phyloP scores from a whole-genome alignment of 1,139 yeast species.

The Meyerozyma smithsonii region DNA sequence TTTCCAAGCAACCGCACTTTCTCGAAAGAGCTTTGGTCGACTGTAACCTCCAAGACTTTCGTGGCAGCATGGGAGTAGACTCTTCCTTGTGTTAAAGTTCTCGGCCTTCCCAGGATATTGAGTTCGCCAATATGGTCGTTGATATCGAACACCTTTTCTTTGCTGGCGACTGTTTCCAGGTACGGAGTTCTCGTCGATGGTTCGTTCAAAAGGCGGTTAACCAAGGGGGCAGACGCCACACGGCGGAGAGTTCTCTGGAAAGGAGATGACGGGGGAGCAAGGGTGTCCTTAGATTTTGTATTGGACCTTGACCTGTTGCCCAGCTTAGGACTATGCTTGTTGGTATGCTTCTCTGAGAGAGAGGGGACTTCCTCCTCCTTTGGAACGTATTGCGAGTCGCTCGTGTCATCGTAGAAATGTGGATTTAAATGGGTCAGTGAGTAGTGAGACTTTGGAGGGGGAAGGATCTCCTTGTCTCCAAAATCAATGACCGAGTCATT shows the following conservation, averaged over 20 bases:
- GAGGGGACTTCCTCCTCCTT: background rate
- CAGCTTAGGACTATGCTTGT: background rate
- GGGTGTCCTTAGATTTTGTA: slow-evolving; percentile 4
- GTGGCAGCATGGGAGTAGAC: slow-evolving; percentile 71
- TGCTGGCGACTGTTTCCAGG: slow-evolving; percentile 4
- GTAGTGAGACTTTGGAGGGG: slow-evolving; percentile 21
- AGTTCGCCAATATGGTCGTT: slow-evolving; percentile 54
- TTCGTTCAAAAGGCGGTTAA: slow-evolving; percentile 32
- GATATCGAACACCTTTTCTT: slow-evolving; percentile 33
- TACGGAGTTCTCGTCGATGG: slow-evolving; percentile 9
- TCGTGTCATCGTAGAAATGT: background rate
- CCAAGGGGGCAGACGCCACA: slow-evolving; percentile 81
- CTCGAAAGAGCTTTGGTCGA: slow-evolving; percentile 82
- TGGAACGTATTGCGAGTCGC: background rate
- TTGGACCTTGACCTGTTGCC: background rate
- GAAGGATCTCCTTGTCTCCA: slow-evolving; percentile 1
- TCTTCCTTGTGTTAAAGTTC: slow-evolving; percentile 51
- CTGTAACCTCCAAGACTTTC: slow-evolving; percentile 72
- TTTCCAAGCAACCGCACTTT: slow-evolving; percentile 84
- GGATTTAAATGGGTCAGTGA: background rate
- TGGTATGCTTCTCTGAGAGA: background rate
- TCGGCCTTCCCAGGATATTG: slow-evolving; percentile 40
- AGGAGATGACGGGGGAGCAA: slow-evolving; percentile 21
- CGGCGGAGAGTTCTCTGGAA: slow-evolving; percentile 58
- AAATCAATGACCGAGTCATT: slow-evolving; percentile 33